Evolutionary conservation across 179 eudicot genomes (phyloP).

Genomic region (Pouteria campechiana): DNA sequence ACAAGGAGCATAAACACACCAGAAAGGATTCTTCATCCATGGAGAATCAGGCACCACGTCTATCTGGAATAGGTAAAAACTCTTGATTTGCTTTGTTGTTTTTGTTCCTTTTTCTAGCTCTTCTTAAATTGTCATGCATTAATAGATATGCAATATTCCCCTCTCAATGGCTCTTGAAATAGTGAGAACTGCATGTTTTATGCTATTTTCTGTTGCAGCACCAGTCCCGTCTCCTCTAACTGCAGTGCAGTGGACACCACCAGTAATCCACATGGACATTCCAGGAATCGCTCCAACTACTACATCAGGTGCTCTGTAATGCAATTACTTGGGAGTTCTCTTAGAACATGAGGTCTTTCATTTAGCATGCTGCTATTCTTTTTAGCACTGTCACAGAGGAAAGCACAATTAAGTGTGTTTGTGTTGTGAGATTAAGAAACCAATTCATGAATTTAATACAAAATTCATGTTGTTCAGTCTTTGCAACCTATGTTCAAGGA

Average conservation of each 20-base stretch:
- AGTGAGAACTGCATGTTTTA: not conserved
- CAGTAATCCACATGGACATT: conserved; percentile 5
- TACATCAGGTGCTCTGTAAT: conserved; percentile 9
- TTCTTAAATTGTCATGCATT: conserved; percentile 3
- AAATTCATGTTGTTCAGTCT: no score
- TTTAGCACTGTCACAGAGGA: not conserved
- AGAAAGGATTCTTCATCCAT: conserved; percentile 11
- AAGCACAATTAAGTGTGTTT: no score
- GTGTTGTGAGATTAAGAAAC: no score
- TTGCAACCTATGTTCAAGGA: no score
- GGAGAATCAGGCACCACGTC: conserved; percentile 27
- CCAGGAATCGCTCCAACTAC: conserved; percentile 13
- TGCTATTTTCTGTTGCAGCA: conserved; percentile 7
- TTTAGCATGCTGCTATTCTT: not conserved
- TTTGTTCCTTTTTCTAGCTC: not conserved
- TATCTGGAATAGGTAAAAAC: no score
- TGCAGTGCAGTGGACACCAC: conserved; percentile 18
- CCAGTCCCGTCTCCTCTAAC: conserved; percentile 24
- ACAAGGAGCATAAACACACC: conserved; percentile 10
- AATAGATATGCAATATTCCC: not conserved
- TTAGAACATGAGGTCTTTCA: conserved; percentile 3
- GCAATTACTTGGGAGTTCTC: conserved; percentile 21
- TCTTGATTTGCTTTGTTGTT: not conserved
- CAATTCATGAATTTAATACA: no score
- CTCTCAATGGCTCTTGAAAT: conserved; percentile 1